A percentile compares a stretch with the other conserved stretches of the same genome.
Evolutionary conservation across 805 yeast species (phyloP).

Genomic region (Teunomyces panamensis): DNA sequence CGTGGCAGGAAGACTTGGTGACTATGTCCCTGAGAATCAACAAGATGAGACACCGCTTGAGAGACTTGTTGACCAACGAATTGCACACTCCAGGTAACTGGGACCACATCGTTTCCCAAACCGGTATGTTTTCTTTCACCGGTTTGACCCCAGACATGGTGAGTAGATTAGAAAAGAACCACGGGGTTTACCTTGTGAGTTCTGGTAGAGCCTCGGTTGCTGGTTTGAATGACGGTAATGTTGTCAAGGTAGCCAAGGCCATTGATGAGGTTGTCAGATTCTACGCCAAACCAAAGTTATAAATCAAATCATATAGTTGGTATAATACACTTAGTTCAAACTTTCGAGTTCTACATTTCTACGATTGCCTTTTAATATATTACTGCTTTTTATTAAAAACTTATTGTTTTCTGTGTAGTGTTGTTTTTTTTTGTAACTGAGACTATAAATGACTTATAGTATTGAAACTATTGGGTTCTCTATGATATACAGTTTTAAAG

Average conservation of each 20-base stretch:
- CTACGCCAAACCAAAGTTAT: conserved; percentile 14
- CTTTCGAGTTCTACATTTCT: not conserved
- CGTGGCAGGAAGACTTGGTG: conserved; percentile 81
- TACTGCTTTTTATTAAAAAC: conserved; percentile 2
- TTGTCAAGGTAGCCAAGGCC: conserved; percentile 73
- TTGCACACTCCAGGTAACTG: conserved; percentile 84
- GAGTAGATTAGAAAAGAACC: conserved; percentile 67
- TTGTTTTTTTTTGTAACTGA: not conserved
- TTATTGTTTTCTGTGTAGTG: not conserved
- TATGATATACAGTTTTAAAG: not conserved
- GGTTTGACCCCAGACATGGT: conserved; percentile 81
- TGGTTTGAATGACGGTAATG: conserved; percentile 80
- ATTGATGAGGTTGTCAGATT: conserved; percentile 71
- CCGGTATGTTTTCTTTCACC: conserved; percentile 96
- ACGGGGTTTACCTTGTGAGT: conserved; percentile 75
- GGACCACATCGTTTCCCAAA: conserved; percentile 87
- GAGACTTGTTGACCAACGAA: conserved; percentile 50
- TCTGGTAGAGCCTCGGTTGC: conserved; percentile 94
- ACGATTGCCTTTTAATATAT: not conserved
- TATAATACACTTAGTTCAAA: not conserved
- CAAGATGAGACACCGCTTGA: conserved; percentile 70
- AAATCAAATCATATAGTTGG: not conserved
- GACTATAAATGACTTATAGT: not conserved
- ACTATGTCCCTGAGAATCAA: conserved; percentile 85
- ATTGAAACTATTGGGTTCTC: conserved; percentile 1